Evolutionary conservation across 768 basidiomycete genomes (phyloP).

Genomic region (Russula vinacea): DNA sequence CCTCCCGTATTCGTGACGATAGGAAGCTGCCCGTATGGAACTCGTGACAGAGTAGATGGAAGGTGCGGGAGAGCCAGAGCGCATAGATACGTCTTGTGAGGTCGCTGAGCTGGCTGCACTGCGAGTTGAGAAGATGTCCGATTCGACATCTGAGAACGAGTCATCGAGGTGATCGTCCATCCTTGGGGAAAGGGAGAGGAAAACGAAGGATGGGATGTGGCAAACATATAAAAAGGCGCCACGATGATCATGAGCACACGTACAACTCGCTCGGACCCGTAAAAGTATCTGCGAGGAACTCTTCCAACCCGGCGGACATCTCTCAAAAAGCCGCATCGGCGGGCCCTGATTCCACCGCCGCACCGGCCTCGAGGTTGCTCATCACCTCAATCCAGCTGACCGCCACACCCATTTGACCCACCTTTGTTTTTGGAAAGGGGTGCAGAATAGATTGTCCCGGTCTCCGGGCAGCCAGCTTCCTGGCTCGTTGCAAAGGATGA

Average conservation of each 20-base stretch:
- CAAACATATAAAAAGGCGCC: slow-evolving; percentile 26
- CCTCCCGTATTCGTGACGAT: slow-evolving; percentile 65
- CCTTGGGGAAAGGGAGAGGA: slow-evolving; percentile 19
- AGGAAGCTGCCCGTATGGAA: slow-evolving; percentile 56
- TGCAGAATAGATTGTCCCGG: slow-evolving; percentile 2
- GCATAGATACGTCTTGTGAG: slow-evolving; percentile 57
- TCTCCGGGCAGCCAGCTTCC: slow-evolving; percentile 6
- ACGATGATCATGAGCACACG: slow-evolving; percentile 19
- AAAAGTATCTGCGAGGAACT: background rate
- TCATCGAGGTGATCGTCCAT: slow-evolving; percentile 39
- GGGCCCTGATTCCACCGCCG: slow-evolving; percentile 22
- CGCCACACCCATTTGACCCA: background rate
- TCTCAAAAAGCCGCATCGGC: slow-evolving; percentile 23
- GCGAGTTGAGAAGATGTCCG: slow-evolving; percentile 45
- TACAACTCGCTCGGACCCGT: slow-evolving; percentile 15
- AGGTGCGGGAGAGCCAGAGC: slow-evolving; percentile 61
- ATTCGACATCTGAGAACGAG: slow-evolving; percentile 39
- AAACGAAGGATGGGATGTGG: slow-evolving; percentile 10
- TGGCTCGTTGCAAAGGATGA: background rate
- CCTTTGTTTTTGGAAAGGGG: background rate
- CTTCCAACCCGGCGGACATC: slow-evolving; percentile 20
- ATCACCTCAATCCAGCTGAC: slow-evolving; percentile 4
- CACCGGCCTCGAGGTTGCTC: slow-evolving; percentile 18
- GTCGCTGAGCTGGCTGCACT: slow-evolving; percentile 51
- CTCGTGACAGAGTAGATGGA: slow-evolving; percentile 69